Evolutionary conservation across 2,329 filamentous ascomycete genomes (phyloP).

Genomic region (Sporothrix euskadiensis): DNA sequence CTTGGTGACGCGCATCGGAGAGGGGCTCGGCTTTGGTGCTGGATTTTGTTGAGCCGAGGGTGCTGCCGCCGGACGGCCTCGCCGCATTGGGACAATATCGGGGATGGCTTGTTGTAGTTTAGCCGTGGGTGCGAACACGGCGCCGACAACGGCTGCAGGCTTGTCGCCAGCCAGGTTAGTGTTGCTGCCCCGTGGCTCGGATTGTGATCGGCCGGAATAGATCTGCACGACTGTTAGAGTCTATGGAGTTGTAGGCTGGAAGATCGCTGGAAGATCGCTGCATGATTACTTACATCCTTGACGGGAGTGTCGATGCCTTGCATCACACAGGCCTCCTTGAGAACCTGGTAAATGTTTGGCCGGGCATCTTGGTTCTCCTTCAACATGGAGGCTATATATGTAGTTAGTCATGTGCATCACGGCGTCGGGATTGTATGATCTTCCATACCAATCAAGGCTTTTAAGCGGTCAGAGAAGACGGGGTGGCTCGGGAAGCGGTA

Average conservation of each 20-base stretch:
- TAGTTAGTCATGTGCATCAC: background rate
- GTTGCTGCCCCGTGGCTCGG: slow-evolving; percentile 58
- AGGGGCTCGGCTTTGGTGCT: slow-evolving; percentile 54
- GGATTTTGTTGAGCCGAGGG: slow-evolving; percentile 45
- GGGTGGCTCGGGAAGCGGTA: slow-evolving; percentile 91
- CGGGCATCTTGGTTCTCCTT: slow-evolving; percentile 74
- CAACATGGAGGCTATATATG: slow-evolving; percentile 74
- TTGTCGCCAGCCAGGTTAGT: slow-evolving; percentile 57
- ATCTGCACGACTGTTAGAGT: slow-evolving; percentile 54
- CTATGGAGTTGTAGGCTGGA: background rate
- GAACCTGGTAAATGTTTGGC: slow-evolving; percentile 92
- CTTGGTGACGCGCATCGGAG: slow-evolving; percentile 66
- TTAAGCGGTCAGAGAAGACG: slow-evolving; percentile 83
- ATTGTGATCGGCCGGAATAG: slow-evolving; percentile 64
- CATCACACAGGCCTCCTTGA: slow-evolving; percentile 85
- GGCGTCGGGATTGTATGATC: no score
- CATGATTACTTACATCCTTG: slow-evolving; percentile 67
- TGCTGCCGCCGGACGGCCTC: slow-evolving; percentile 67
- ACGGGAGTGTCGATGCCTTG: slow-evolving; percentile 83
- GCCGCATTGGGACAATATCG: slow-evolving; percentile 89
- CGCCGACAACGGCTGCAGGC: slow-evolving; percentile 67
- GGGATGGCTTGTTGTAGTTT: slow-evolving; percentile 74
- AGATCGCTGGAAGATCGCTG: no score
- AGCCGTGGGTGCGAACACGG: slow-evolving; percentile 75
- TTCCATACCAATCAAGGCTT: slow-evolving; percentile 78